Percentiles rank a stretch among this genome's conserved stretches.
Conservation (phyloP, 106 monocot species). For the Acanthochlamys bracteata region DNA sequence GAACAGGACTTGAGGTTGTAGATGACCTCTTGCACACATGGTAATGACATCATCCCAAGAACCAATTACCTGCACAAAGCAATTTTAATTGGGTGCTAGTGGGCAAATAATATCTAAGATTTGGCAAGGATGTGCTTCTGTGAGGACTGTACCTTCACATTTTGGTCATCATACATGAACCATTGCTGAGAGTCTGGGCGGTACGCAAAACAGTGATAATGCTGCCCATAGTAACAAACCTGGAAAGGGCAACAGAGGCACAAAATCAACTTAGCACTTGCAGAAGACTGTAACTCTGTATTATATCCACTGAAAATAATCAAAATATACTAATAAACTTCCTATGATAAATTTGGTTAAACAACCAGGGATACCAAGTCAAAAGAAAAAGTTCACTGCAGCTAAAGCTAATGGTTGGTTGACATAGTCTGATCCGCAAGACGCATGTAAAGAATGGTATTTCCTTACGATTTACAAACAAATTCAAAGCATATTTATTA, state of each 20-base stretch:
- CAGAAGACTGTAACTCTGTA: slow-evolving; percentile 2
- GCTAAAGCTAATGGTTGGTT: too few relatives aligned
- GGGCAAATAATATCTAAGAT: too few relatives aligned
- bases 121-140: too few relatives aligned
- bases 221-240: slow-evolving; percentile 20
- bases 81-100: too few relatives aligned
- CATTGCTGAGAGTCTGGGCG: background rate
- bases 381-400: too few relatives aligned
- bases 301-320: background rate
- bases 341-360: too few relatives aligned
- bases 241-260: background rate
- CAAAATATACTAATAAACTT: background rate
- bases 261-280: too few relatives aligned
- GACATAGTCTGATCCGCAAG: too few relatives aligned
- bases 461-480: too few relatives aligned
- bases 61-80: slow-evolving; percentile 8
- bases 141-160: slow-evolving; percentile 10
- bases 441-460: too few relatives aligned
- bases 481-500: too few relatives aligned
- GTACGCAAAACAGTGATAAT: slow-evolving; percentile 19
- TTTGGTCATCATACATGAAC: slow-evolving; percentile 16
- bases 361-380: too few relatives aligned
- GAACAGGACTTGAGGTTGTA: slow-evolving; percentile 18
- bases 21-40: slow-evolving; percentile 9
- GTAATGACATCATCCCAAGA: slow-evolving; percentile 8